phyloP scores from a whole-genome alignment of 2,329 filamentous ascomycete genomes.

The Aspergillus aculeatinus region DNA sequence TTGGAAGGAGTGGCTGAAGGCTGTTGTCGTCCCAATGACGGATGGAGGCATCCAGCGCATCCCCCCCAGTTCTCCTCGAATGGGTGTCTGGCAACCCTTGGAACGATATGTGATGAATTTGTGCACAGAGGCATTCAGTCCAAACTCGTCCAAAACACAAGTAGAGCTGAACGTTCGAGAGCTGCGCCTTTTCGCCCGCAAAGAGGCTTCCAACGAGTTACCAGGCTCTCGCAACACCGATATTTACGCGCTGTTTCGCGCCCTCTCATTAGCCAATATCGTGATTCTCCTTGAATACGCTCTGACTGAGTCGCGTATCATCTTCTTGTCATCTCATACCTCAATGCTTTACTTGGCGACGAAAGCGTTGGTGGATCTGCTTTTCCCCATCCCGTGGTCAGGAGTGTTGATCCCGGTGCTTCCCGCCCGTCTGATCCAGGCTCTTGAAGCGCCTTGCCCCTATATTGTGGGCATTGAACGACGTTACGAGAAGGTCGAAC shows the following conservation, averaged over 20 bases:
- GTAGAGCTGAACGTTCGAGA: constrained; percentile 90
- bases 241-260: constrained; percentile 87
- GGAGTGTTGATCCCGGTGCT: constrained; percentile 93
- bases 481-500: constrained; percentile 62
- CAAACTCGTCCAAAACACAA: constrained; percentile 90
- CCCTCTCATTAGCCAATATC: constrained; percentile 86
- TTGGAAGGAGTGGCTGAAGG: constrained; percentile 98
- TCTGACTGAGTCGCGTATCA: constrained; percentile 89
- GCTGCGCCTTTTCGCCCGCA: constrained; percentile 84
- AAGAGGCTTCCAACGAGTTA: constrained; percentile 89
- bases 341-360: constrained; percentile 94
- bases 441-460: constrained; percentile 89
- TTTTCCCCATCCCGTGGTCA: constrained; percentile 90
- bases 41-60: constrained; percentile 80
- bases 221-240: constrained; percentile 89
- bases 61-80: constrained; percentile 81
- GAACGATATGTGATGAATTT: constrained; percentile 97
- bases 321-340: constrained; percentile 91
- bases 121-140: constrained; percentile 90
- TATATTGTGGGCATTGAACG: constrained; percentile 97
- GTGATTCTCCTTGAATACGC: constrained; percentile 91
- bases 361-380: constrained; percentile 76
- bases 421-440: constrained; percentile 81
- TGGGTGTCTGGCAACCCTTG: constrained; percentile 92
- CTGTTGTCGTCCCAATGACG: constrained; percentile 92